These are phyloP conservation scores for Coprinellus micaceus DNA, from an alignment of 768 basidiomycete species.

Conservation along the genomic window DNA sequence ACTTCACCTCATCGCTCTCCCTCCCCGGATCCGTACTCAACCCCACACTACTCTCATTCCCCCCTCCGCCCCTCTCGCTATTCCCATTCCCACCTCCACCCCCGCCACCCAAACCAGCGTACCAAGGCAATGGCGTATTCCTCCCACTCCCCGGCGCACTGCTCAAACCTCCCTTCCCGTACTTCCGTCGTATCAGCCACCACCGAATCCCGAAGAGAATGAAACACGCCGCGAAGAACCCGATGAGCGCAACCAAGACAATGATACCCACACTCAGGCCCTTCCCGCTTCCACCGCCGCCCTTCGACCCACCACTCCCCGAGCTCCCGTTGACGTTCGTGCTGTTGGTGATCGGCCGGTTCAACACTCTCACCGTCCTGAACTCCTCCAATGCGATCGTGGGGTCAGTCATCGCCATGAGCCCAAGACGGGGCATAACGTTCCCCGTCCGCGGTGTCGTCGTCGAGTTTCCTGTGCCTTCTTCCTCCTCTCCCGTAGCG, in stretches of 20 bases:
- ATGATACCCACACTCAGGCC: constrained; percentile 57
- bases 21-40: neutral
- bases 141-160: neutral
- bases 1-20: neutral
- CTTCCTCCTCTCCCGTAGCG: neutral
- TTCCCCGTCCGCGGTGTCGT: constrained; percentile 6
- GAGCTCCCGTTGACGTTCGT: constrained; percentile 5
- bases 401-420: constrained; percentile 61
- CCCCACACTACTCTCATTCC: neutral
- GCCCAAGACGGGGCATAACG: constrained; percentile 49
- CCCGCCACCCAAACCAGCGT: neutral
- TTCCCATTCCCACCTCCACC: neutral
- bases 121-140: neutral
- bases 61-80: neutral
- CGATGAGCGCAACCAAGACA: constrained; percentile 55
- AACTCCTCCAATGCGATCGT: constrained; percentile 64
- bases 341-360: constrained; percentile 44
- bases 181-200: constrained; percentile 45
- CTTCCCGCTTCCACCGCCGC: constrained; percentile 19
- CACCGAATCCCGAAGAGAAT: constrained; percentile 47
- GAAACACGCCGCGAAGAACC: constrained; percentile 56
- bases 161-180: constrained; percentile 18
- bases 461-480: neutral
- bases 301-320: neutral
- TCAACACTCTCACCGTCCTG: constrained; percentile 61